Evolutionary conservation across 371 early-diverging fungal genomes (phyloP), one percentile per base, ranked within the genome.

Genomic region (Encephalitozoon hellem): DNA sequence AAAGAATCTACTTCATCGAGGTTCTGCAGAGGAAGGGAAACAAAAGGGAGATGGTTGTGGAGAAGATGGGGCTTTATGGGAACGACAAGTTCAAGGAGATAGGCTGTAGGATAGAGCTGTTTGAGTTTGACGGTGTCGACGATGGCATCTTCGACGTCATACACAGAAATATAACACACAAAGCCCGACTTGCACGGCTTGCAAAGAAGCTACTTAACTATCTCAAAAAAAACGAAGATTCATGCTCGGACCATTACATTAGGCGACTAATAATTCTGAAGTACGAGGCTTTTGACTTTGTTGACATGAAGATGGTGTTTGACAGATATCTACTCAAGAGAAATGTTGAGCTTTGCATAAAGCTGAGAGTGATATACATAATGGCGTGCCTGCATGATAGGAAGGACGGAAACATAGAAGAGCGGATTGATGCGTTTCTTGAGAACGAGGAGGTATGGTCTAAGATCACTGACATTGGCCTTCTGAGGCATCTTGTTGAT

Each of bases 1-100:
- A 79, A 43, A 76, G 80, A 55, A 45, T 82, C 51, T 76, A 76
- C 51, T 79, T 83, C 23, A 78, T 84, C 41, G 77, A 82, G 38
- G 81, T 68, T 49, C 25, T 84, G 9, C 74, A 80, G 59, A 77
- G 76, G 42, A 69, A 69, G 32, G 67, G 79, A 34, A 54, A 34
- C 21, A 64, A 51, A 4, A n/a, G 47, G 43, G 77, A 69, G 45
- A 39, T 80, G 23, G 63, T 84, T 38, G 70, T 69, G 30, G 72
- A 81, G 43, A 77, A 77, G 69, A 32, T 75, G 51, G 8, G 51
- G n/a, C 25, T 73, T 9, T 75, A 74, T 21, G 30, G 49, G 23
- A 53, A 70, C 2, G 67, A 68, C 15, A 77, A 76, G 59, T 82
- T 81, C 65, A 64, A 72, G 67, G 30, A 45, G 25, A 41, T 78